phyloP scores from a whole-genome alignment of 1,284 basidiomycete species.

The Rhodofomes roseus region DNA sequence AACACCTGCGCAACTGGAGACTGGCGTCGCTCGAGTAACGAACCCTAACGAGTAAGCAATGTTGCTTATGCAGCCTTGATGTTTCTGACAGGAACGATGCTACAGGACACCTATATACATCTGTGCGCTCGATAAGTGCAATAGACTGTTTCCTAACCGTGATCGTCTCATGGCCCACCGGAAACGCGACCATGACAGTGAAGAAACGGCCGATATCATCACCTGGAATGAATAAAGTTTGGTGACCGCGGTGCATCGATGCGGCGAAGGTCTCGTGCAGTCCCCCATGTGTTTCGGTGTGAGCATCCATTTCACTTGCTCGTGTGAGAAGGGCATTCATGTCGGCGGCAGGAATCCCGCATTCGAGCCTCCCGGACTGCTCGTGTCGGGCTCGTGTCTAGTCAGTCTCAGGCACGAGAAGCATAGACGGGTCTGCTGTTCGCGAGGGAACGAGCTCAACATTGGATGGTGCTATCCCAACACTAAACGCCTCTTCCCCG shows the following conservation, averaged over 20 bases:
- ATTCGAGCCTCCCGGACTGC: no score
- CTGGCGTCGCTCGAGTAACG: constrained; percentile 47
- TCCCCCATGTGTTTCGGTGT: background rate
- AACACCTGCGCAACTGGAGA: constrained; percentile 43
- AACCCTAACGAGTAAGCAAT: constrained; percentile 46
- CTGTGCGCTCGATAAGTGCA: constrained; percentile 60
- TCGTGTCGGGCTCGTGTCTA: no score
- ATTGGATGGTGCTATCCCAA: no score
- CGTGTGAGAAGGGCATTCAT: background rate
- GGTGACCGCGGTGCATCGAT: background rate
- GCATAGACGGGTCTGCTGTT: no score
- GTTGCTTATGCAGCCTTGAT: background rate
- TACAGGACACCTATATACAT: constrained; percentile 63
- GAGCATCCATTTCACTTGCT: background rate
- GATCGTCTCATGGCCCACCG: constrained; percentile 69
- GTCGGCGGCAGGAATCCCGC: no score
- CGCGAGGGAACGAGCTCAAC: no score
- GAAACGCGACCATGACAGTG: constrained; percentile 65
- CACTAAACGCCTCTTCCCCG: no score
- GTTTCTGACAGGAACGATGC: background rate
- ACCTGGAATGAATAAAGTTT: constrained; percentile 66
- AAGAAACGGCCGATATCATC: constrained; percentile 54
- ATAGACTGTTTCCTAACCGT: constrained; percentile 66
- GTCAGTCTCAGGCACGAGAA: no score
- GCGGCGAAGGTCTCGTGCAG: no score